Percentiles rank a stretch among this genome's conserved stretches.
phyloP scores from a whole-genome alignment of 805 yeast species.

The Wickerhamomyces silvicola region DNA sequence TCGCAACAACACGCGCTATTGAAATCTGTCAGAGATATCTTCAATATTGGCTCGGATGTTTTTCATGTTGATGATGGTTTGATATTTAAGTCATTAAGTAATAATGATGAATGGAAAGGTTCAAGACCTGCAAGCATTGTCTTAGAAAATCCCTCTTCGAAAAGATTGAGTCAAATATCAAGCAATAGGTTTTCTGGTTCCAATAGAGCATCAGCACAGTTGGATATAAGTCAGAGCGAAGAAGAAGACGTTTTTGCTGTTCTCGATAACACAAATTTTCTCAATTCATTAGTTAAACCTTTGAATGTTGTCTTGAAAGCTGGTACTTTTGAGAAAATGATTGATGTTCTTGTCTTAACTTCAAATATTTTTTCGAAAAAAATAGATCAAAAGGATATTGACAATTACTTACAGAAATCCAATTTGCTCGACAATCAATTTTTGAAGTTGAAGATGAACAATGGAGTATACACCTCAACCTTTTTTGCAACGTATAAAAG shows the following conservation, averaged over 20 bases:
- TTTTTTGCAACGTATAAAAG: constrained; percentile 66
- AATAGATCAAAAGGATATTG: constrained; percentile 38
- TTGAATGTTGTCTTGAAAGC: constrained; percentile 50
- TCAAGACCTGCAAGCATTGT: constrained; percentile 42
- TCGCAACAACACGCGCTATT: constrained; percentile 42
- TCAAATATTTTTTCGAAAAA: constrained; percentile 48
- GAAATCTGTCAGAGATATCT: constrained; percentile 53
- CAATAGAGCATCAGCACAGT: constrained; percentile 18
- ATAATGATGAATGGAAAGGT: constrained; percentile 23
- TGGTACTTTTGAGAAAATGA: constrained; percentile 67
- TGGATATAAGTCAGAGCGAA: constrained; percentile 26
- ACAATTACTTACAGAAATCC: constrained; percentile 29
- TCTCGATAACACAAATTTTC: constrained; percentile 21
- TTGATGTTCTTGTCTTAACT: constrained; percentile 75
- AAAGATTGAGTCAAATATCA: constrained; percentile 33
- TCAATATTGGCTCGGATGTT: constrained; percentile 53
- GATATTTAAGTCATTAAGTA: constrained; percentile 49
- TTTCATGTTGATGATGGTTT: constrained; percentile 50
- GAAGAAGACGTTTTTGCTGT: constrained; percentile 27
- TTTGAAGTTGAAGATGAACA: constrained; percentile 50
- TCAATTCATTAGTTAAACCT: constrained; percentile 23
- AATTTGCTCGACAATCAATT: constrained; percentile 32
- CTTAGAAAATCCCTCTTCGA: constrained; percentile 38
- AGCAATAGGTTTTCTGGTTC: no score
- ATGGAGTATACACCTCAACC: constrained; percentile 56